Base-by-base conservation (phyloP, 1,139 yeast genomes). In the Debaryomycetaceae sp. region DNA sequence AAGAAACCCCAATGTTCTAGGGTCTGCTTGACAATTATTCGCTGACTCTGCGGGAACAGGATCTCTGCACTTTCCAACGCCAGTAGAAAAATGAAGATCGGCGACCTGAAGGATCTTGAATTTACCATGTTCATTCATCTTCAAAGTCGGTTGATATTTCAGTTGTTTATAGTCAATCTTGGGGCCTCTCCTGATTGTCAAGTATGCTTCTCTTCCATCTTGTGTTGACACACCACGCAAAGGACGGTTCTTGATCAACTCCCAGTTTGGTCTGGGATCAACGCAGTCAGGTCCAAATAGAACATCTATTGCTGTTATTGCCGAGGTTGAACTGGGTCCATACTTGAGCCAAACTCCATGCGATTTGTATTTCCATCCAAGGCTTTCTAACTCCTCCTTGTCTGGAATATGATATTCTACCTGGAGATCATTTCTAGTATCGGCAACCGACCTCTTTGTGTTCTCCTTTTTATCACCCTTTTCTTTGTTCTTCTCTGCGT, bases 61-160 rank as follows among this genome's bases (percentile, higher is more conserved):
- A 59, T 89, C 93, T 43, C 82, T 68, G 56, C 97, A 90, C 41
- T 63, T 62, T 2, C 97, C 97, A 42, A 66, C 72, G 1, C 91
- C 93, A 0, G 93, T 86, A 6, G 89, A 78, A 56, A 86, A 81
- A 62, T 91, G 97, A 47, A 90, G 67, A 60, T 91, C 98, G 0
- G 97, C 95, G 3, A 90, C 77, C 60, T 91, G 97, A 11, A 88
- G 64, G 38, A 91, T 82, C 60, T 87, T 89, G 63, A 85, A 87
- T 50, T 73, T 78, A 2, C 76, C 81, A 30, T 76, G 62, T 4
- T 51, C 45, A 33, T 55, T 50, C 45, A 69, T 54, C 46, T 65
- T 63, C 41, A 71, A 55, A 57, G 63, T 42, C 1, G 58, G 51
- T 38, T 47, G 55, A 39, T 48, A 57, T 22, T 57, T 47, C 20